A percentile compares a stretch with the other conserved stretches of the same genome.
These are phyloP conservation scores for Sporothrix sp. DNA, from an alignment of 2,329 filamentous ascomycete genomes.

Conservation along the genomic window DNA sequence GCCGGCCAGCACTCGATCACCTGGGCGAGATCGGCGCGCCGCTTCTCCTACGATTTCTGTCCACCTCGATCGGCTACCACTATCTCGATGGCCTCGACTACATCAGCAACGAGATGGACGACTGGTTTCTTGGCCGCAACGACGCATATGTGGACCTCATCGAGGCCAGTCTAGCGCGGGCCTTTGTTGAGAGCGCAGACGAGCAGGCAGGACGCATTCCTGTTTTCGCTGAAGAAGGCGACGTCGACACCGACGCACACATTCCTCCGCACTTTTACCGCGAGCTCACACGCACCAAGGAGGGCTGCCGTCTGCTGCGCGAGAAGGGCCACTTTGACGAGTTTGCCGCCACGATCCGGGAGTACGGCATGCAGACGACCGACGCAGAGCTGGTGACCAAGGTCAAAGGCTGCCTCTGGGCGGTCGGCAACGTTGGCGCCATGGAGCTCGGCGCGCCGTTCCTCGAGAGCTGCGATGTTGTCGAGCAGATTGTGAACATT, in stretches of 20 bases:
- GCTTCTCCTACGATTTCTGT: slow-evolving; percentile 81
- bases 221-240: slow-evolving; percentile 47
- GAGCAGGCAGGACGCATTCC: slow-evolving; percentile 45
- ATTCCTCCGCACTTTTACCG: slow-evolving; percentile 98
- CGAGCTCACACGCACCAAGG: slow-evolving; percentile 82
- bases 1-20: slow-evolving; percentile 86
- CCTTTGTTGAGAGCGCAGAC: slow-evolving; percentile 47
- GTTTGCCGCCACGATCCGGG: slow-evolving; percentile 79
- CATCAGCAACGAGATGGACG: slow-evolving; percentile 99
- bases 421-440: slow-evolving; percentile 92
- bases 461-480: slow-evolving; percentile 79
- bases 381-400: slow-evolving; percentile 81
- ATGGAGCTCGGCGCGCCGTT: slow-evolving; percentile 97
- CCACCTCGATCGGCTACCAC: slow-evolving; percentile 93
- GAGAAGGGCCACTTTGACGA: slow-evolving; percentile 96
- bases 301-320: slow-evolving; percentile 80
- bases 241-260: slow-evolving; percentile 46
- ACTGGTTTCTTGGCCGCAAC: slow-evolving; percentile 96
- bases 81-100: slow-evolving; percentile 96
- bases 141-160: slow-evolving; percentile 92
- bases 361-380: slow-evolving; percentile 75
- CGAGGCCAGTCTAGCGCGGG: slow-evolving; percentile 78
- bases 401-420: slow-evolving; percentile 95
- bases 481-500: slow-evolving; percentile 77
- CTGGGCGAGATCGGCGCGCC: slow-evolving; percentile 94